These are phyloP conservation scores for Groenewaldozyma salmanticensis DNA, from an alignment of 805 yeast genomes.

Conservation along the genomic window DNA sequence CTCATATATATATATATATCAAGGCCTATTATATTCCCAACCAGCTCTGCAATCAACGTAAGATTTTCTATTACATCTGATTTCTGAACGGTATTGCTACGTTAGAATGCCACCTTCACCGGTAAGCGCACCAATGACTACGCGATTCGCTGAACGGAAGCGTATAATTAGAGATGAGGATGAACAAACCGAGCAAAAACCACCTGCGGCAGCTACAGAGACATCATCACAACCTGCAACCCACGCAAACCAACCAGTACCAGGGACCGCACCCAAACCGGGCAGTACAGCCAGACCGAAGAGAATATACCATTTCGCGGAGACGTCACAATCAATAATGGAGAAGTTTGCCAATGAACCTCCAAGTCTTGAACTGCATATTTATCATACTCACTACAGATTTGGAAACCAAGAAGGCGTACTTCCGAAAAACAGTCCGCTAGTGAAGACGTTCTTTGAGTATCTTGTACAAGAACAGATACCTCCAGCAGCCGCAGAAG, in stretches of 20 bases:
- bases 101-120: conserved; percentile 5
- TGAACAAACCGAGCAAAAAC: conserved; percentile 1
- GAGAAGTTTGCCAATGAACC: conserved; percentile 68
- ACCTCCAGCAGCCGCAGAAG: conserved; percentile 84
- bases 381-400: conserved; percentile 82
- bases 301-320: conserved; percentile 32
- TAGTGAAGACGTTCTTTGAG: conserved; percentile 64
- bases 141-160: conserved; percentile 15
- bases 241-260: background rate
- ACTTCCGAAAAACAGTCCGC: conserved; percentile 69
- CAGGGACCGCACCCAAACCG: background rate
- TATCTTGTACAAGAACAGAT: conserved; percentile 74
- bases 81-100: no score
- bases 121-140: conserved; percentile 10
- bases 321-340: conserved; percentile 62
- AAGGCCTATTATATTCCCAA: no score
- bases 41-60: no score
- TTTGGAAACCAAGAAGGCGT: conserved; percentile 87
- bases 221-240: background rate
- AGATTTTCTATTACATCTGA: no score
- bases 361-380: conserved; percentile 80
- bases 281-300: conserved; percentile 1
- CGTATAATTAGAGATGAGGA: conserved; percentile 17
- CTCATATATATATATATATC: no score
- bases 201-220: no score